These are phyloP conservation scores for Lachnellula arida DNA, from an alignment of 2,329 filamentous ascomycete genomes.

Conservation along the genomic window DNA sequence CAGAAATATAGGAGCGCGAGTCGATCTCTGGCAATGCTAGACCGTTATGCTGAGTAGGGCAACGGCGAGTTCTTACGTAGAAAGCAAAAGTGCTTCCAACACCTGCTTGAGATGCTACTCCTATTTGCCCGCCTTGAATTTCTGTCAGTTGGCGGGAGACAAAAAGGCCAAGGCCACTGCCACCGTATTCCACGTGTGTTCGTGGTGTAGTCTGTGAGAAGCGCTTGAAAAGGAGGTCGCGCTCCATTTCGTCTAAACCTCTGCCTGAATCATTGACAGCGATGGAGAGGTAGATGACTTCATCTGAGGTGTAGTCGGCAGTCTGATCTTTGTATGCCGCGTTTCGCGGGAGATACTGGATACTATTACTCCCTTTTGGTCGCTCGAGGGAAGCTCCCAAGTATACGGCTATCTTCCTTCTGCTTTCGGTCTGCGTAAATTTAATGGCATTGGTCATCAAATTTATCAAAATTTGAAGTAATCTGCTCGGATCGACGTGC, in stretches of 20 bases:
- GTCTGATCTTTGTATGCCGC: slow-evolving; percentile 12
- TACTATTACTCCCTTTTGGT: neutral
- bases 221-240: slow-evolving; percentile 60
- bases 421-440: slow-evolving; percentile 56
- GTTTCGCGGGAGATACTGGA: slow-evolving; percentile 2
- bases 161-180: slow-evolving; percentile 59
- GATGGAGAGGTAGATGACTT: slow-evolving; percentile 39
- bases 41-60: neutral
- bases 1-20: neutral
- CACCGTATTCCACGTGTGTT: slow-evolving; percentile 56
- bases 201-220: slow-evolving; percentile 57
- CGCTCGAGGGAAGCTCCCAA: slow-evolving; percentile 36
- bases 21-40: neutral
- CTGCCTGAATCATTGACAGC: slow-evolving; percentile 63
- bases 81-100: slow-evolving; percentile 58
- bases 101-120: slow-evolving; percentile 53
- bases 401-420: slow-evolving; percentile 48
- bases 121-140: slow-evolving; percentile 61
- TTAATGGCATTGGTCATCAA: slow-evolving; percentile 64
- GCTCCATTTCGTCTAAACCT: slow-evolving; percentile 57
- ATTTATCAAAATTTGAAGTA: slow-evolving; percentile 73
- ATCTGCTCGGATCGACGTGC: slow-evolving; percentile 66
- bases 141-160: slow-evolving; percentile 60
- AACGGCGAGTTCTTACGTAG: slow-evolving; percentile 40
- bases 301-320: slow-evolving; percentile 30